A percentile compares a stretch with the other conserved stretches of the same genome.
Evolutionary conservation across 208 protist species (phyloP).

Genomic region (Leishmania braziliensis): DNA sequence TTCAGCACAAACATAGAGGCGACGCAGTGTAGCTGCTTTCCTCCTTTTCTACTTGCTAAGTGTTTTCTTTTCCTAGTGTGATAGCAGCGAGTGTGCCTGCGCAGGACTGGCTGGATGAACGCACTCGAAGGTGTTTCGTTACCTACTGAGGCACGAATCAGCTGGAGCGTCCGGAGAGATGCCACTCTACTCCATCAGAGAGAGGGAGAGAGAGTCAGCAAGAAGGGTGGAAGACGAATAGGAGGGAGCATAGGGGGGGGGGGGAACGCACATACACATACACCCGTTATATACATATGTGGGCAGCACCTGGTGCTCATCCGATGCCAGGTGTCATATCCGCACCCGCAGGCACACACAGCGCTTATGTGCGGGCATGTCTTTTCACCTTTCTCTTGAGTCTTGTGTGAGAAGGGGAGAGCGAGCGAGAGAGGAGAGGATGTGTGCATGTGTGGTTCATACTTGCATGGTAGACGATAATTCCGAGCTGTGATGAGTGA

Average conservation of each 20-base stretch:
- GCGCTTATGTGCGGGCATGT: background rate
- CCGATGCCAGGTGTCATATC: background rate
- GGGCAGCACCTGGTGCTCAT: background rate
- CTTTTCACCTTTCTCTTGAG: background rate
- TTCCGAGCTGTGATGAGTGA: no score
- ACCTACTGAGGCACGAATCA: background rate
- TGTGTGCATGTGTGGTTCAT: no score
- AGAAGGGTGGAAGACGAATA: background rate
- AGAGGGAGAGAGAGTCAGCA: background rate
- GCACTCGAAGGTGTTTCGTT: background rate
- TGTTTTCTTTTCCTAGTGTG: background rate
- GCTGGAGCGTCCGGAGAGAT: background rate
- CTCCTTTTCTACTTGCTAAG: no score
- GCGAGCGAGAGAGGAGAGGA: no score
- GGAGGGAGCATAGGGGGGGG: background rate
- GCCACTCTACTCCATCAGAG: background rate
- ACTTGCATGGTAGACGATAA: no score
- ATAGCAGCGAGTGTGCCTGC: background rate
- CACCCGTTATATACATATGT: background rate
- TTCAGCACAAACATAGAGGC: no score
- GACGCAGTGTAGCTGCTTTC: background rate
- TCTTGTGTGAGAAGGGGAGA: background rate
- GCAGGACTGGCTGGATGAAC: background rate
- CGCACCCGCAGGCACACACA: background rate
- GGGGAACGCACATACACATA: background rate